Evolutionary conservation across 2,329 filamentous ascomycete species (phyloP).

Genomic region (Colletotrichum zoysiae): DNA sequence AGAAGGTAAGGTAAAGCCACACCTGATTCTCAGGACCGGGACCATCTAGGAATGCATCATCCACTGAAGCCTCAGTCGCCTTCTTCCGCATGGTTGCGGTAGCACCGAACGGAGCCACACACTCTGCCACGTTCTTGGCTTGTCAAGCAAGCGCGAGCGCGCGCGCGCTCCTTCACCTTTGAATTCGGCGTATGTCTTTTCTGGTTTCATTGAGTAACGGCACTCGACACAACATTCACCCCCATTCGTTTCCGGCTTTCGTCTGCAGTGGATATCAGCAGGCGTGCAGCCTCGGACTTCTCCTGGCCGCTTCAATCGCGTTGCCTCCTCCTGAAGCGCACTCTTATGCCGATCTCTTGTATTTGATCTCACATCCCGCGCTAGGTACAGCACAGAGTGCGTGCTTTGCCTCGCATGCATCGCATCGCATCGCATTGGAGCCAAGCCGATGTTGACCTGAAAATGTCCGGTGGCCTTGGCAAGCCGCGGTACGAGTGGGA

Average conservation of each 20-base stretch:
- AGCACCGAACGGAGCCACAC: conserved; percentile 22
- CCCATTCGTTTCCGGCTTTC: neutral
- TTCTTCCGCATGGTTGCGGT: conserved; percentile 28
- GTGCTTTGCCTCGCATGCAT: conserved; percentile 18
- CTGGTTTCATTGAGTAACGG: neutral
- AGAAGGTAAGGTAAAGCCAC: conserved; percentile 35
- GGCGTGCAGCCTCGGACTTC: conserved; percentile 1
- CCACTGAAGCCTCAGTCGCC: neutral
- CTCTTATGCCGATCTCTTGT: conserved; percentile 13
- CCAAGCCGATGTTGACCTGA: conserved; percentile 31
- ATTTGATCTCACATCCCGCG: conserved; percentile 12
- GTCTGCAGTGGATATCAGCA: neutral
- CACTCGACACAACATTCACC: neutral
- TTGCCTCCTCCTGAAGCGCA: conserved; percentile 33
- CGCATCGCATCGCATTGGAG: conserved; percentile 27
- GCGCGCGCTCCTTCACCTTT: conserved; percentile 1
- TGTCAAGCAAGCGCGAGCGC: neutral
- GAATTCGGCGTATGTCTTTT: neutral
- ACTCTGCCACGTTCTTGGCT: conserved; percentile 5
- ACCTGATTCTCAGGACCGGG: conserved; percentile 36
- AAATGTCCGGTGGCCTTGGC: conserved; percentile 39
- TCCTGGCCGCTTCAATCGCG: conserved; percentile 23
- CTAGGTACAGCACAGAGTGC: conserved; percentile 8
- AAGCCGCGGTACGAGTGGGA: conserved; percentile 10
- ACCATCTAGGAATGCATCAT: neutral